These are phyloP conservation scores for Diversispora eburnea DNA, from an alignment of 192 early-diverging fungal species.

Conservation along the genomic window DNA sequence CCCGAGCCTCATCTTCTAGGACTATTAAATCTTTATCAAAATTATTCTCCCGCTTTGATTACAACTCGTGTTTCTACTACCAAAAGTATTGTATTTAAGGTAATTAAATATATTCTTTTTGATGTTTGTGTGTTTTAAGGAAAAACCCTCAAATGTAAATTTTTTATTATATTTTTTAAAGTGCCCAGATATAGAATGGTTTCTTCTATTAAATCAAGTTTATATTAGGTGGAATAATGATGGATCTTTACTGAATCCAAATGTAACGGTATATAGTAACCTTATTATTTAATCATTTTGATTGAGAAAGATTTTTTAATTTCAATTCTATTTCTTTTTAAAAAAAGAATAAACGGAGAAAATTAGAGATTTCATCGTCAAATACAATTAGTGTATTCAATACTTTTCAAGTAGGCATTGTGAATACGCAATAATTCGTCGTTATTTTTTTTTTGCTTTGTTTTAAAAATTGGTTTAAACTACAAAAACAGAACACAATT, in stretches of 20 bases:
- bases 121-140: neutral
- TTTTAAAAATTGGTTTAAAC: neutral
- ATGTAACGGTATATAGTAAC: neutral
- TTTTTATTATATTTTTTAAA: constrained; percentile 8
- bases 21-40: constrained; percentile 46
- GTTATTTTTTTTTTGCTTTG: neutral
- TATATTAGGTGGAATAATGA: constrained; percentile 37
- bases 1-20: constrained; percentile 42
- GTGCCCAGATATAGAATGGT: constrained; percentile 40
- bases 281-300: neutral
- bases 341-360: constrained; percentile 39
- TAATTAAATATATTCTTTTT: neutral
- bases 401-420: constrained; percentile 23
- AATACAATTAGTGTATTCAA: constrained; percentile 30
- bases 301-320: neutral
- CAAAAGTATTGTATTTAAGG: constrained; percentile 39
- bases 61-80: constrained; percentile 32
- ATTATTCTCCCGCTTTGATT: constrained; percentile 45
- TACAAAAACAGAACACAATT: constrained; percentile 28
- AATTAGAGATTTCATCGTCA: constrained; percentile 38
- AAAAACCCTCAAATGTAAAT: neutral
- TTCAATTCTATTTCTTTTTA: neutral
- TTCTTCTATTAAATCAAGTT: constrained; percentile 30
- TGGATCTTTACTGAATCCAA: neutral
- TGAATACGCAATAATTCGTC: neutral